phyloP scores from a whole-genome alignment of 1,139 yeast species.

The Candida labiduridarum region DNA sequence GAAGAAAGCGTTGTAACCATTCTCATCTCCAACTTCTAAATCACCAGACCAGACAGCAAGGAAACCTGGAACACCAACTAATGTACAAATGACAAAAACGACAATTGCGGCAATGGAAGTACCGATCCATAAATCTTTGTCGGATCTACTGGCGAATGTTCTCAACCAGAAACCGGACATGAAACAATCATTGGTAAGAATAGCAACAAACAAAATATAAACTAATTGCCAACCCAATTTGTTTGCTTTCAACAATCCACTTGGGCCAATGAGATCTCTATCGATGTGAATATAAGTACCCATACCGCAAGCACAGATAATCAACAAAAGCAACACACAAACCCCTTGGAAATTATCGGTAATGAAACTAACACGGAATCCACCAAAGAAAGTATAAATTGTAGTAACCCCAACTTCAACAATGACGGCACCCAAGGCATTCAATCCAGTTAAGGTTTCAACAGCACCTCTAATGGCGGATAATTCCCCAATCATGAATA shows the following conservation, averaged over 20 bases:
- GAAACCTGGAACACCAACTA: slow-evolving; percentile 83
- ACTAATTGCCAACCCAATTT: slow-evolving; percentile 87
- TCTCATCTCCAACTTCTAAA: slow-evolving; percentile 57
- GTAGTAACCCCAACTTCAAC: slow-evolving; percentile 88
- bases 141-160: slow-evolving; percentile 83
- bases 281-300: slow-evolving; percentile 79
- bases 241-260: slow-evolving; percentile 65
- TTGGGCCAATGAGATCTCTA: slow-evolving; percentile 58
- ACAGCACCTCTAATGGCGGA: slow-evolving; percentile 79
- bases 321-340: slow-evolving; percentile 64
- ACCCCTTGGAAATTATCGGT: slow-evolving; percentile 90
- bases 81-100: slow-evolving; percentile 61
- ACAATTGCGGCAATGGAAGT: slow-evolving; percentile 73
- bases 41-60: slow-evolving; percentile 91
- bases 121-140: slow-evolving; percentile 76
- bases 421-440: slow-evolving; percentile 80
- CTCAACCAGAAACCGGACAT: slow-evolving; percentile 93
- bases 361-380: slow-evolving; percentile 83
- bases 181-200: slow-evolving; percentile 87
- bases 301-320: slow-evolving; percentile 79
- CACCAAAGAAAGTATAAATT: slow-evolving; percentile 86
- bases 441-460: slow-evolving; percentile 73
- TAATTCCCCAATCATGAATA: slow-evolving; percentile 87
- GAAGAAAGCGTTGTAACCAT: slow-evolving; percentile 70
- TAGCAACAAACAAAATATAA: slow-evolving; percentile 82